These are phyloP conservation scores for Prunus armeniaca DNA, from an alignment of 306 rosid species.

Conservation along the genomic window DNA sequence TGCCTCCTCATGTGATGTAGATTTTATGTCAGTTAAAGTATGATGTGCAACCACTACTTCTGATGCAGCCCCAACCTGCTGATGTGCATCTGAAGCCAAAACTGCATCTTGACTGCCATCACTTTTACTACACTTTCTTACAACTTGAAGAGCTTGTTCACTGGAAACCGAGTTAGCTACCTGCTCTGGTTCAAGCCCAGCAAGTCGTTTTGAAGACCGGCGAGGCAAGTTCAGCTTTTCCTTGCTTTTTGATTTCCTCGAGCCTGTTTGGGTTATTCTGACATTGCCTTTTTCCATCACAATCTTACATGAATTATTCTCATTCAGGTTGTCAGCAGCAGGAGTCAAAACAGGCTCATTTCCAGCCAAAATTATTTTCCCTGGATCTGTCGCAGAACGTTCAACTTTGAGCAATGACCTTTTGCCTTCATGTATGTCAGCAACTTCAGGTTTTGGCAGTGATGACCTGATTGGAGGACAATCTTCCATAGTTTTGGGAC, in stretches of 20 bases:
- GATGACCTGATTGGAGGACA: constrained; percentile 20
- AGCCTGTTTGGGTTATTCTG: constrained; percentile 16
- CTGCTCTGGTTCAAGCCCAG: constrained; percentile 58
- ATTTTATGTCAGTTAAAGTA: constrained; percentile 10
- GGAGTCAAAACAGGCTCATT: constrained; percentile 22
- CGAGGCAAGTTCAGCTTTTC: constrained; percentile 38
- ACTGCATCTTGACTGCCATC: constrained; percentile 30
- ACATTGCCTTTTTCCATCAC: constrained; percentile 13
- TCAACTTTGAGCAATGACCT: constrained; percentile 5
- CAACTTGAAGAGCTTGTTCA: constrained; percentile 38
- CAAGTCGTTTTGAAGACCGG: constrained; percentile 70
- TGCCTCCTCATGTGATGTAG: constrained; percentile 13
- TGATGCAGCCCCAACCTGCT: constrained; percentile 21
- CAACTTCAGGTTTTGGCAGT: constrained; percentile 25
- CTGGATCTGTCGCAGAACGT: constrained; percentile 8
- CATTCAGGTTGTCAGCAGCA: constrained; percentile 29
- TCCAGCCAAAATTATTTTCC: constrained; percentile 19
- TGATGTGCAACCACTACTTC: constrained; percentile 19
- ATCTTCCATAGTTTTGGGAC: constrained; percentile 32
- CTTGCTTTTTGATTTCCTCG: constrained; percentile 34
- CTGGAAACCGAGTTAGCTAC: constrained; percentile 26
- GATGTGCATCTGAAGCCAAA: constrained; percentile 25
- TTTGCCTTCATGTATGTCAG: constrained; percentile 7
- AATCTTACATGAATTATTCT: constrained; percentile 22
- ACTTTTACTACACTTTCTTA: constrained; percentile 38